These are phyloP conservation scores for Calocybe gambosa DNA, from an alignment of 1,284 basidiomycete genomes.

Conservation along the genomic window DNA sequence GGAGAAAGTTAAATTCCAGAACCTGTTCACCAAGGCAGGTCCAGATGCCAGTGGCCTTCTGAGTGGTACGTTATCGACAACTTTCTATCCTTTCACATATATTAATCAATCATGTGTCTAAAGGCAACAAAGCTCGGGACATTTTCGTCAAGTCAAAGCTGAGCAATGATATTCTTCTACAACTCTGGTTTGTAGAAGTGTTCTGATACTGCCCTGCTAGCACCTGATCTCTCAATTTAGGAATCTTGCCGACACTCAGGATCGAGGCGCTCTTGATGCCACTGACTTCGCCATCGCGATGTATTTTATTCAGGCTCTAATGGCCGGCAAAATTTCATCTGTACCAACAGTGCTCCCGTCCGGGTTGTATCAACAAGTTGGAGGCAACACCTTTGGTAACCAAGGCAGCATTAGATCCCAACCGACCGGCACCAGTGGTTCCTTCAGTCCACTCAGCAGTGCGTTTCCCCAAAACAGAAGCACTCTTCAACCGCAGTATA, in stretches of 20 bases:
- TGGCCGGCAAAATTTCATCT: conserved; percentile 73
- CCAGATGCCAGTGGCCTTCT: conserved; percentile 70
- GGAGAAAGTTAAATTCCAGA: conserved; percentile 80
- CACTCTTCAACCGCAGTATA: conserved; percentile 53
- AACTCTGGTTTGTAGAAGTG: conserved; percentile 74
- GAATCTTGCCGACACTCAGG: conserved; percentile 92
- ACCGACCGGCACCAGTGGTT: conserved; percentile 51
- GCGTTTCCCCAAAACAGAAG: conserved; percentile 31
- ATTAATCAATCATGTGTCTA: conserved; percentile 6
- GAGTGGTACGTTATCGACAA: conserved; percentile 43
- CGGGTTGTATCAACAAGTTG: conserved; percentile 84
- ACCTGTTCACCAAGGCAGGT: conserved; percentile 69
- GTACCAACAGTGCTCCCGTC: conserved; percentile 83
- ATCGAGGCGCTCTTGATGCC: conserved; percentile 84
- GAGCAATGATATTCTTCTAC: conserved; percentile 82
- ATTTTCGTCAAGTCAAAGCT: conserved; percentile 94
- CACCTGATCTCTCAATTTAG: conserved; percentile 32
- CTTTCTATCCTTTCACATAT: not conserved
- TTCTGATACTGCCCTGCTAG: not conserved
- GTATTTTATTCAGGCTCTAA: conserved; percentile 90
- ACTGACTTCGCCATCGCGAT: conserved; percentile 96
- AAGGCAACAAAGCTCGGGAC: conserved; percentile 87
- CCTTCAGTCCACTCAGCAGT: conserved; percentile 44
- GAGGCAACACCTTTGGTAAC: conserved; percentile 30
- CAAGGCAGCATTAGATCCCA: conserved; percentile 40